Conservation (phyloP, 805 yeast species). For the Ogataea allantospora region DNA sequence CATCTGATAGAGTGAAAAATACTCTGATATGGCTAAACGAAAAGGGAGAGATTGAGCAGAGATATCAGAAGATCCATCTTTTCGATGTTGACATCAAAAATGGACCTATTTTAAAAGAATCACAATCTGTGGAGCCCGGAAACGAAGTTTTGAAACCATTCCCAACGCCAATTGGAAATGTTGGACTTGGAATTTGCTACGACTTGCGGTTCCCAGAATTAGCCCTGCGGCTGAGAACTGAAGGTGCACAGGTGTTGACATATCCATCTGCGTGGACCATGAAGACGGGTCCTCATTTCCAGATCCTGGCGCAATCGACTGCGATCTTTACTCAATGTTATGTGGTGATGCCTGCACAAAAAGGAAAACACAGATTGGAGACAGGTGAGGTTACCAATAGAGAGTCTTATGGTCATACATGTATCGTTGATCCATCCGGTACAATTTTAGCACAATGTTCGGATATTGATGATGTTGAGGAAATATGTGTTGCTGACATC, state of each 20-base stretch:
- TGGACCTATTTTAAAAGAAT: conserved; percentile 80
- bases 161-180: conserved; percentile 54
- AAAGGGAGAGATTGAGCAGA: conserved; percentile 59
- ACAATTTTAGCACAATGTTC: conserved; percentile 59
- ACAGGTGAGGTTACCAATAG: conserved; percentile 47
- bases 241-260: conserved; percentile 75
- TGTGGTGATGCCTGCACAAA: conserved; percentile 87
- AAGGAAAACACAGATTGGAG: conserved; percentile 66
- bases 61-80: conserved; percentile 83
- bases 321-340: conserved; percentile 88
- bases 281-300: conserved; percentile 94
- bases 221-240: conserved; percentile 56
- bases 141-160: conserved; percentile 50
- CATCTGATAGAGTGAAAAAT: conserved; percentile 56
- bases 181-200: conserved; percentile 79
- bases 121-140: conserved; percentile 83
- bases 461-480: conserved; percentile 39
- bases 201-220: conserved; percentile 87
- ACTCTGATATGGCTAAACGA: conserved; percentile 68
- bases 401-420: conserved; percentile 81
- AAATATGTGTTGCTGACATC: conserved; percentile 62
- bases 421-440: conserved; percentile 94
- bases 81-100: conserved; percentile 83
- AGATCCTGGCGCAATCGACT: conserved; percentile 69
- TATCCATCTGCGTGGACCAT: conserved; percentile 93